phyloP scores from a whole-genome alignment of 805 yeast genomes.

The Naumovozyma baii region DNA sequence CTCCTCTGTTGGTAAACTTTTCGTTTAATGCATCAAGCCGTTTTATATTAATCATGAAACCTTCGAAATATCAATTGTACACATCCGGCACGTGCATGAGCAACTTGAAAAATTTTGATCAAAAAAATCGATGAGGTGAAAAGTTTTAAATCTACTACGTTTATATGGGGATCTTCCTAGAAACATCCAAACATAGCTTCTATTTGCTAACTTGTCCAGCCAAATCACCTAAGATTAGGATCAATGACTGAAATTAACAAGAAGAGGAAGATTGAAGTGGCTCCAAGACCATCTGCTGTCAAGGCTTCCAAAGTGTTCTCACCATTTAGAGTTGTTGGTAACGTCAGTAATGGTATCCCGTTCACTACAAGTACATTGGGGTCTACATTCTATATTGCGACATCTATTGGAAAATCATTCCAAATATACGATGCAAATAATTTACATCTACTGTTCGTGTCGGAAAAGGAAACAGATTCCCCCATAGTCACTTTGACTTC shows the following conservation, averaged over 20 bases:
- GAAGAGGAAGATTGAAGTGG: conserved; percentile 12
- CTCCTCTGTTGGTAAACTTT: not conserved
- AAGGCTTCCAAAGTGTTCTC: conserved; percentile 55
- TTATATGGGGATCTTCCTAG: not conserved
- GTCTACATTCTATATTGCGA: conserved; percentile 73
- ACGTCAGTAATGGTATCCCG: conserved; percentile 79
- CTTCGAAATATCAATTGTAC: not conserved
- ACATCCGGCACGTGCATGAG: not conserved
- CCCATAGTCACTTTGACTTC: conserved; percentile 66
- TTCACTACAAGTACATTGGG: conserved; percentile 87
- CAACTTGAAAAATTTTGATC: conserved; percentile 1
- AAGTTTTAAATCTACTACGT: not conserved
- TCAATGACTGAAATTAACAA: conserved; percentile 11
- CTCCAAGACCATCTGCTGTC: not conserved
- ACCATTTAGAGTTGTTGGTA: conserved; percentile 83
- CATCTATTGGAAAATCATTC: conserved; percentile 81
- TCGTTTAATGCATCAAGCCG: not conserved
- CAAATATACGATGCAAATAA: conserved; percentile 91
- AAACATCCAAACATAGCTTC: no score
- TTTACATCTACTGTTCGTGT: conserved; percentile 74
- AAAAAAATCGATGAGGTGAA: conserved; percentile 3
- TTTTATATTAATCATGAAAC: not conserved
- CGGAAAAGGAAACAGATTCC: conserved; percentile 63
- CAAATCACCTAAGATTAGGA: no score
- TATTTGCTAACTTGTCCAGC: no score